phyloP scores from a whole-genome alignment of 1,284 basidiomycete species.

The Ceratobasidium papillatum region DNA sequence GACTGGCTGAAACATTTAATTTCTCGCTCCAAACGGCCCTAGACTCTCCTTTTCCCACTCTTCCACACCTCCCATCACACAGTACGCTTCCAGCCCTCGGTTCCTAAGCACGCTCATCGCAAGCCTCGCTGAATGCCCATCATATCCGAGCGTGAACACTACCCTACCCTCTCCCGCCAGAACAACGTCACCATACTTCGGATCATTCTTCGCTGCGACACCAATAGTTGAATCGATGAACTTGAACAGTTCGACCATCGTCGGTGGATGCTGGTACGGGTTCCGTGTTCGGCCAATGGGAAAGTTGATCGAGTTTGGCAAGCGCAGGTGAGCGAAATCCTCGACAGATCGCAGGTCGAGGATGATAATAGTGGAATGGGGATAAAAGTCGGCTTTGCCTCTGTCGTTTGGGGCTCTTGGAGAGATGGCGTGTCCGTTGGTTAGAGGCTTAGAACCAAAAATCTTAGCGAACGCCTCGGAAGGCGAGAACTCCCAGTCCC shows the following conservation, averaged over 20 bases:
- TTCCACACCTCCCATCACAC: conserved; percentile 19
- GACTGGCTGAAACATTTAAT: no score
- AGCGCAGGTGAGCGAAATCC: neutral
- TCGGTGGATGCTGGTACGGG: conserved; percentile 21
- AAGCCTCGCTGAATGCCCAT: conserved; percentile 13
- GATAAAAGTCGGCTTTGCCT: conserved; percentile 17
- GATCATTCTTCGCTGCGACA: neutral
- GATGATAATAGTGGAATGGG: neutral
- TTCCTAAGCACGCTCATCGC: conserved; percentile 16
- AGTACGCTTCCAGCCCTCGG: conserved; percentile 17
- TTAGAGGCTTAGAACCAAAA: neutral
- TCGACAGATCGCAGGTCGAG: neutral
- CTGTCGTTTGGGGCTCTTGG: neutral
- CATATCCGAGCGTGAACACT: conserved; percentile 12
- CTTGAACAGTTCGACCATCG: conserved; percentile 25
- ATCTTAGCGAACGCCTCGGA: conserved; percentile 1
- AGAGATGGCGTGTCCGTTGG: neutral
- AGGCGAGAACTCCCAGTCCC: conserved; percentile 15
- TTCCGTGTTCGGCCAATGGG: conserved; percentile 2
- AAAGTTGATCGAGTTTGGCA: conserved; percentile 9
- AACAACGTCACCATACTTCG: conserved; percentile 4
- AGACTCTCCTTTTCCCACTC: conserved; percentile 7
- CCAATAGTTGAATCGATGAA: conserved; percentile 2
- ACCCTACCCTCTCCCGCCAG: neutral
- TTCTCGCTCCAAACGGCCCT: conserved; percentile 13